Evolutionary conservation across 352 stramenopile genomes (phyloP), one percentile per base, ranked within the genome.

Genomic region (Phytophthora hybrid): DNA sequence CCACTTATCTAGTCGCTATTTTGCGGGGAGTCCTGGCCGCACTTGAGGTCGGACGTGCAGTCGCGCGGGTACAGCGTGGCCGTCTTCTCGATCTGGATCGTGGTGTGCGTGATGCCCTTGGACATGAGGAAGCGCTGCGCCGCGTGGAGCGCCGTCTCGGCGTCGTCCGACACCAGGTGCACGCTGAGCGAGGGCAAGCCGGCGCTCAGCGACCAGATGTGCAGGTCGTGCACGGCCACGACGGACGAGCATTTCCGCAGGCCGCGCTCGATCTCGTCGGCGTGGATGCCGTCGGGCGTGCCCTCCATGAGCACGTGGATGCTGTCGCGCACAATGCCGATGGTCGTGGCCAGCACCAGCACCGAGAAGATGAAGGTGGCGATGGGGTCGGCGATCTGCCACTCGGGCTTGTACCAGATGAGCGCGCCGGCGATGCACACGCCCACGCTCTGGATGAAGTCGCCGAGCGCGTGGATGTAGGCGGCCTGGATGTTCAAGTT

Each of bases 321-420:
- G 60, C 93, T 98, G 57, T 85, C 89, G 39, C 89, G 86, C 37
- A 99, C 74, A 39, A 99, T 96, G 46, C 86, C 89, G 6, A 98
- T 63, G 0, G 97, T 99, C 23, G 97, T 98, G 60, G 82, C 93
- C 18, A 99, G 86, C 46, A 99, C 97, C 7, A 99, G 58, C 55
- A 98, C 54, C 37, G 95, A 98, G 81, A 99, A 99, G n/a, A 99
- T 63, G 23, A 99, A 96, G 14, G 98, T 99, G 53, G 91, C 95
- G 70, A 99, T 98, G 29, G 97, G 98, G 80, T 99, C 98, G 0
- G 97, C 89, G 55, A 99, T 92, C 76, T 99, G 90, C 97, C 97
- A 99, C 46, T 87, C 73, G 6, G 97, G 97, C 53, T 98, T 98
- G 73, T 90, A 98, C 97, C 97, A 99, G 75, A 99, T 99, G 41